Evolutionary conservation across 306 rosid genomes (phyloP).

Genomic region (Glycine tomentella): DNA sequence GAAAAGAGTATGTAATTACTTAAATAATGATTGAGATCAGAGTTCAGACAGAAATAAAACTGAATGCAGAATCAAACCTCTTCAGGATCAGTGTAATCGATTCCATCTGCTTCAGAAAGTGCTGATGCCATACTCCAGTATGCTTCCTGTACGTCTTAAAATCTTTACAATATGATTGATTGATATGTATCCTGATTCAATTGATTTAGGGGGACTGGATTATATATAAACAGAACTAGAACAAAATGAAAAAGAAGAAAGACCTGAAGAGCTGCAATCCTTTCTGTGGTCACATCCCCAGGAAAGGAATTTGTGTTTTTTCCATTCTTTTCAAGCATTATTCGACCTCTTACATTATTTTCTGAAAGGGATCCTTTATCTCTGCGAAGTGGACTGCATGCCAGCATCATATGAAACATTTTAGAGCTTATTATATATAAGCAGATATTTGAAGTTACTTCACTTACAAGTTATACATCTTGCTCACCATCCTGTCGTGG

Average conservation of each 20-base stretch:
- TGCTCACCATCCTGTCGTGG: constrained; percentile 79
- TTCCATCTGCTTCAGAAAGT: constrained; percentile 94
- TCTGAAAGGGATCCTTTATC: constrained; percentile 56
- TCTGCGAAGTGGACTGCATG: constrained; percentile 66
- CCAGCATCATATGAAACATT: constrained; percentile 49
- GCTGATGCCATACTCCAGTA: constrained; percentile 96
- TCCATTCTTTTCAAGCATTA: constrained; percentile 81
- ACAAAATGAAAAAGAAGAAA: constrained; percentile 18
- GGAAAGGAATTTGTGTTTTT: constrained; percentile 71
- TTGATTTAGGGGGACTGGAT: constrained; percentile 15
- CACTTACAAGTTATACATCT: constrained; percentile 80
- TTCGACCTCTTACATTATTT: constrained; percentile 53
- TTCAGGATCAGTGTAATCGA: constrained; percentile 94
- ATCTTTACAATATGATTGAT: constrained; percentile 35
- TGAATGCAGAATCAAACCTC: constrained; percentile 68
- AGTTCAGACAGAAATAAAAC: constrained; percentile 38
- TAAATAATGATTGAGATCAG: constrained; percentile 33
- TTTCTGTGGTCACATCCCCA: constrained; percentile 75
- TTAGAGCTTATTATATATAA: constrained; percentile 23
- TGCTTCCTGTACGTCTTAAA: constrained; percentile 71
- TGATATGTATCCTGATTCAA: constrained; percentile 38
- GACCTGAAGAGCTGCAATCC: constrained; percentile 86
- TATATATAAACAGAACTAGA: background rate
- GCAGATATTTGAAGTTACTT: constrained; percentile 25
- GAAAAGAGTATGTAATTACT: constrained; percentile 37